Evolutionary conservation across 2,329 filamentous ascomycete species (phyloP).

Genomic region (Botrytis paeoniae): DNA sequence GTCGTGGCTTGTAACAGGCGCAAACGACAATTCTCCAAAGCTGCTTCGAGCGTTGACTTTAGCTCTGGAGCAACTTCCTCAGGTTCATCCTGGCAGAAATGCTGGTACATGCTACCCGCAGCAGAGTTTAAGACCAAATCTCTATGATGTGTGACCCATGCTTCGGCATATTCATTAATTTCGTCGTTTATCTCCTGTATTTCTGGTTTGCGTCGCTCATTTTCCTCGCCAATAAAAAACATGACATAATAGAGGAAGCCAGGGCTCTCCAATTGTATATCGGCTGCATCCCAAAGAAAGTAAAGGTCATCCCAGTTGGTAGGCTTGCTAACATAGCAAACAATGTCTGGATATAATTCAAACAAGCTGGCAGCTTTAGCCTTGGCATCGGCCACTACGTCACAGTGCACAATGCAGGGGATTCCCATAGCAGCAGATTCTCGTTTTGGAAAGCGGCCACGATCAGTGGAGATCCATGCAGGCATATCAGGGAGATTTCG

Average conservation of each 20-base stretch:
- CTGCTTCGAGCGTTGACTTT: not conserved
- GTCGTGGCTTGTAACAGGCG: not conserved
- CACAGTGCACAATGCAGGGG: conserved; percentile 21
- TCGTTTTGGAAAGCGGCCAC: conserved; percentile 21
- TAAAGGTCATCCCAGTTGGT: conserved; percentile 33
- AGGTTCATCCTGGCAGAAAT: conserved; percentile 1
- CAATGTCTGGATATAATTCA: conserved; percentile 13
- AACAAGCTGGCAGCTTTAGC: conserved; percentile 19
- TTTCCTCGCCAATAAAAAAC: conserved; percentile 24
- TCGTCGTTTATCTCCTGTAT: not conserved
- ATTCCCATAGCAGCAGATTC: conserved; percentile 12
- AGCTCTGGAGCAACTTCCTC: not conserved
- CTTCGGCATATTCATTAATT: conserved; percentile 26
- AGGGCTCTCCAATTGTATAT: conserved; percentile 34
- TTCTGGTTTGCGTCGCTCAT: conserved; percentile 8
- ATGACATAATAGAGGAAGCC: conserved; percentile 37
- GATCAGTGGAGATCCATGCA: conserved; percentile 29
- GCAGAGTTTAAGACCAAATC: not conserved
- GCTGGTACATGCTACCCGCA: not conserved
- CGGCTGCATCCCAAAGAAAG: conserved; percentile 37
- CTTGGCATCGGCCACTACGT: conserved; percentile 21
- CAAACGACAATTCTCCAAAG: not conserved
- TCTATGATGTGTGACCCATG: conserved; percentile 23
- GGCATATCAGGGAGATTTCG: conserved; percentile 8
- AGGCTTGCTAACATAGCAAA: conserved; percentile 19